These are phyloP conservation scores for Salinomyces thailandicus DNA, from an alignment of 2,329 filamentous ascomycete genomes.

Conservation along the genomic window DNA sequence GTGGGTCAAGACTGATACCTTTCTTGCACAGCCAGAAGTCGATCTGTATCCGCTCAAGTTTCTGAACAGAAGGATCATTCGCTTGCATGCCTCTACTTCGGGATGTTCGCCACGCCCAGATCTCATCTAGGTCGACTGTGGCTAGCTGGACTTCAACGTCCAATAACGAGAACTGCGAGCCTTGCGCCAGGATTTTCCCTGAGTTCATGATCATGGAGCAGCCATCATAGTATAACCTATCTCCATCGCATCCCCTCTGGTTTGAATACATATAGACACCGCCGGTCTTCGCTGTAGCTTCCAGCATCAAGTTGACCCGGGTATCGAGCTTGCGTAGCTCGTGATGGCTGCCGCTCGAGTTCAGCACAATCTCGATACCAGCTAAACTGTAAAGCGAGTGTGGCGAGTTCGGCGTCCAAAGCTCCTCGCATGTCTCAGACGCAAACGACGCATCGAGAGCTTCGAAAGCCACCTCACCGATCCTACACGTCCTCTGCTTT, in stretches of 20 bases:
- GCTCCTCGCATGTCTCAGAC: constrained; percentile 57
- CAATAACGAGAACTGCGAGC: constrained; percentile 53
- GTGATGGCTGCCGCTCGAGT: constrained; percentile 59
- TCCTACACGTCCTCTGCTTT: constrained; percentile 47
- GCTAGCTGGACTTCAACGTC: constrained; percentile 47
- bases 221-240: constrained; percentile 52
- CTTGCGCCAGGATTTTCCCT: constrained; percentile 54
- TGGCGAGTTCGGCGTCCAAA: constrained; percentile 51
- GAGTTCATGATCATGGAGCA: constrained; percentile 54
- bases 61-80: constrained; percentile 32
- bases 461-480: constrained; percentile 58
- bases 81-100: constrained; percentile 51
- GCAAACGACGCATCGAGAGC: constrained; percentile 54
- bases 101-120: constrained; percentile 49
- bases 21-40: constrained; percentile 33
- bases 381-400: constrained; percentile 53
- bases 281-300: constrained; percentile 53
- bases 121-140: constrained; percentile 55
- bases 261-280: constrained; percentile 57
- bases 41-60: constrained; percentile 38
- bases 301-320: constrained; percentile 51
- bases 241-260: constrained; percentile 47
- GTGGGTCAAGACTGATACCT: constrained; percentile 5
- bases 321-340: constrained; percentile 56
- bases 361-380: constrained; percentile 52